phyloP scores from a whole-genome alignment of 2,329 filamentous ascomycete genomes.

The Penicillium sp. region DNA sequence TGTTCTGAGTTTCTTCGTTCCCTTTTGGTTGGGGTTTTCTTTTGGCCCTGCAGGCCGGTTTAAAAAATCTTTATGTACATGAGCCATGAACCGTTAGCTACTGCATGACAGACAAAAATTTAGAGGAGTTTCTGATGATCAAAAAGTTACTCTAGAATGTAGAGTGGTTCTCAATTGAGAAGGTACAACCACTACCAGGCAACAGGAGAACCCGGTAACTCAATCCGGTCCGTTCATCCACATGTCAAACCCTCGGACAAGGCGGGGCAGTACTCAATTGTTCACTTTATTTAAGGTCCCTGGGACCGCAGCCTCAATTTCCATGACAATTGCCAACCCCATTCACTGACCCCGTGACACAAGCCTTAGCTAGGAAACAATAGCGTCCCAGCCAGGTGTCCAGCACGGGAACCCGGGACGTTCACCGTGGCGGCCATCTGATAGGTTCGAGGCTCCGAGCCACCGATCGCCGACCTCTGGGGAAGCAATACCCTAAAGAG shows the following conservation, averaged over 20 bases:
- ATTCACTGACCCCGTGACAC: no score
- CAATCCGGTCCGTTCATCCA: background rate
- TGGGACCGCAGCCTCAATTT: background rate
- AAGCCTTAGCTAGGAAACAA: no score
- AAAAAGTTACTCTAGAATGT: background rate
- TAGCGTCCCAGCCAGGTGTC: no score
- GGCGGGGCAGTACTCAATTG: background rate
- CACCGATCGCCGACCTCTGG: constrained; percentile 12
- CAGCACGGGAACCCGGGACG: background rate
- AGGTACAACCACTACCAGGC: background rate
- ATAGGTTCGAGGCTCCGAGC: constrained; percentile 11
- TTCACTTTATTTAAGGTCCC: background rate
- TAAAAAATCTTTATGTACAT: constrained; percentile 22
- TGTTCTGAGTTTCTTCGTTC: constrained; percentile 5
- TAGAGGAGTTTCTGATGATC: background rate
- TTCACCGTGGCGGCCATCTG: constrained; percentile 5
- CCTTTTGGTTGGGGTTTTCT: background rate
- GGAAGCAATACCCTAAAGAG: background rate
- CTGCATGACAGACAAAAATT: constrained; percentile 10
- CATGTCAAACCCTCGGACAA: background rate
- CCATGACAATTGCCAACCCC: constrained; percentile 1
- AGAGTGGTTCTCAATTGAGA: constrained; percentile 2
- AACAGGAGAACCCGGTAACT: background rate
- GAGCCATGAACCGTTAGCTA: constrained; percentile 22
- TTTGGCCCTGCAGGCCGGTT: background rate